These are phyloP conservation scores for Takakia lepidozioides DNA, from an alignment of 225 moss, liverwort and hornwort genomes.

Conservation along the genomic window DNA sequence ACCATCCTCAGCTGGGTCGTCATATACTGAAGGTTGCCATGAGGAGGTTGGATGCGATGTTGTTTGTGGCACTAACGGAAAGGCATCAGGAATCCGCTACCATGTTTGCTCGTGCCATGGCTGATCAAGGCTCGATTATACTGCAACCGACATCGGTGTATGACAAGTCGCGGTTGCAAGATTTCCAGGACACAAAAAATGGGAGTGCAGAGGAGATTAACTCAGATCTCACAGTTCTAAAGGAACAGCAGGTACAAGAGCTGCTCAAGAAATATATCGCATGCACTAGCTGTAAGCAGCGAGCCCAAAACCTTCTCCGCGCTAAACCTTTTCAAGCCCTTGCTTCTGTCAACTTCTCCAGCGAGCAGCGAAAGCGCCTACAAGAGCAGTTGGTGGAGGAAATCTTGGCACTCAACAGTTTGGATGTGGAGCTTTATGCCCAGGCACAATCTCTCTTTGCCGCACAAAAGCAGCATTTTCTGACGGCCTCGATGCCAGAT, in stretches of 20 bases:
- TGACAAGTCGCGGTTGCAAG: neutral
- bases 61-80: conserved; percentile 39
- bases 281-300: neutral
- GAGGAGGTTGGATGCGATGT: conserved; percentile 31
- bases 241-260: too few relatives aligned
- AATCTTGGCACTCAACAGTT: conserved; percentile 13
- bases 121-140: conserved; percentile 19
- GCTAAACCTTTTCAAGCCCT: neutral
- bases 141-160: neutral
- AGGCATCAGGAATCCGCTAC: conserved; percentile 18
- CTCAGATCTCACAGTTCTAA: too few relatives aligned
- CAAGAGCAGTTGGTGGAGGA: conserved; percentile 13
- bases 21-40: conserved; percentile 30
- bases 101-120: conserved; percentile 15
- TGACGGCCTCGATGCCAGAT: too few relatives aligned
- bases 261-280: neutral
- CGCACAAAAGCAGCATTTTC: conserved; percentile 21
- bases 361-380: conserved; percentile 12
- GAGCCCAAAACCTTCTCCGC: too few relatives aligned
- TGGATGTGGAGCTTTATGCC: conserved; percentile 26
- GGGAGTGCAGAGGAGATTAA: neutral
- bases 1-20: conserved; percentile 16
- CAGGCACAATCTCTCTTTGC: conserved; percentile 23
- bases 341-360: neutral
- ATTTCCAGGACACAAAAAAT: neutral